Base-by-base conservation (phyloP, 495 filamentous ascomycete species). In the Poronia punctata region DNA sequence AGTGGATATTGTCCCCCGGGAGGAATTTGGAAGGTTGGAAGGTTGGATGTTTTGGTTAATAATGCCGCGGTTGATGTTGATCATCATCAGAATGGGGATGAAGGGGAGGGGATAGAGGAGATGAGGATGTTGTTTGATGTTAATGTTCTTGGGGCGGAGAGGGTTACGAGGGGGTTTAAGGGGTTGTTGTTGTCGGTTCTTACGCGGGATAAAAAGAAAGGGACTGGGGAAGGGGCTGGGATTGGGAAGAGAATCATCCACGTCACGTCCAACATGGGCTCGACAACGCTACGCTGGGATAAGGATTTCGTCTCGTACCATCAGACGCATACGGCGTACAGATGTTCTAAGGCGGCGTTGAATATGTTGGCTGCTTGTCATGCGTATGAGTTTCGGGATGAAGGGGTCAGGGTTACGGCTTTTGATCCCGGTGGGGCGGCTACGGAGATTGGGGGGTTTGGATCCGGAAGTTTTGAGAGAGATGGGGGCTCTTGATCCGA, bases 321-420 rank as follows among this genome's bases (percentile, higher is more conserved):
- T 2, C 12, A 18, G 29, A 1, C 8, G 10, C 34, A 18, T 21
- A 41, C 19, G 10, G 39, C 39, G 2, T 41, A 41, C 8, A 28
- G 39, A 7, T 41, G 39, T 22, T 15, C 39, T 9, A 41, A 41
- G 21, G 28, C 39, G n/a, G 39, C 39, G 20, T 22, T 41, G 14
- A 5, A 14, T n/a, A 41, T 41, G 39, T 30, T 41, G 1, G n/a
- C 30, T 3, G 39, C 39, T 3, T 41, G 39, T 16, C 39, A 41
- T n/a, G 30, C 29, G 5, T 41, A 26, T 22, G 39, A 41, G n/a
- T 30, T 41, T 2, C 24, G 21, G 10, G 39, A 41, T 5, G 2
- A 33, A 3, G 39, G 39, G 8, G 14, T 41, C 15, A 41, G 14
- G 12, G 39, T 41, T 16, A 28, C 32, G 28, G 39, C 29, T 4